A percentile compares a stretch with the other conserved stretches of the same genome.
These are phyloP conservation scores for Pleurotus eryngii DNA, from an alignment of 768 basidiomycete species.

Conservation along the genomic window DNA sequence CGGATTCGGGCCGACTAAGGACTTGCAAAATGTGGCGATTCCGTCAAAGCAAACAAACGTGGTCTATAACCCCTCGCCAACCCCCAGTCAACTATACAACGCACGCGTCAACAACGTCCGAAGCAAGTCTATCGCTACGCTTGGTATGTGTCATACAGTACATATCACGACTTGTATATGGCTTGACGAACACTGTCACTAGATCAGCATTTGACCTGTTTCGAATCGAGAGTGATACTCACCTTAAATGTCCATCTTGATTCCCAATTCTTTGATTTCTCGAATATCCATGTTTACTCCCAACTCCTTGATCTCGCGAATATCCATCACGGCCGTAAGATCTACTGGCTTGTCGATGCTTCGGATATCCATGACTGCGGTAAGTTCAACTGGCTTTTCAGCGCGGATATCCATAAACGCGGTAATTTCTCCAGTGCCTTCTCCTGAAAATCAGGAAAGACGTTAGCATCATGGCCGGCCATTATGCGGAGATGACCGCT, in stretches of 20 bases:
- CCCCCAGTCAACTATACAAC: too few species aligned
- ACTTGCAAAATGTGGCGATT: too few species aligned
- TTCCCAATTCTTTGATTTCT: neutral
- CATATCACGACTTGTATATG: too few species aligned
- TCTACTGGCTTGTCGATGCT: neutral
- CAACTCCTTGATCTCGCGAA: neutral
- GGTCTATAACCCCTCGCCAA: too few species aligned
- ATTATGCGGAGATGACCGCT: neutral
- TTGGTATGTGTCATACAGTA: too few species aligned
- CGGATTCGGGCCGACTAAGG: too few species aligned
- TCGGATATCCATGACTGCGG: conserved; percentile 1
- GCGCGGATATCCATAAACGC: neutral
- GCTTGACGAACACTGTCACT: too few species aligned
- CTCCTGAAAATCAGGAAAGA: neutral
- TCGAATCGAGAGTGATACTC: neutral
- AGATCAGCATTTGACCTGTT: too few species aligned
- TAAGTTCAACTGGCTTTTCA: neutral
- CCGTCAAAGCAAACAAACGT: too few species aligned
- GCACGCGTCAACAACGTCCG: too few species aligned
- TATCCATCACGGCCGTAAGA: neutral
- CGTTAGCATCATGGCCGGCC: neutral
- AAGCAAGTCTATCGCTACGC: too few species aligned
- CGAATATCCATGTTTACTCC: neutral
- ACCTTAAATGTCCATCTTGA: neutral
- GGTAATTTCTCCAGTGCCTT: neutral